These are phyloP conservation scores for Hyaloscypha variabilis DNA, from an alignment of 495 filamentous ascomycete genomes.

Conservation along the genomic window DNA sequence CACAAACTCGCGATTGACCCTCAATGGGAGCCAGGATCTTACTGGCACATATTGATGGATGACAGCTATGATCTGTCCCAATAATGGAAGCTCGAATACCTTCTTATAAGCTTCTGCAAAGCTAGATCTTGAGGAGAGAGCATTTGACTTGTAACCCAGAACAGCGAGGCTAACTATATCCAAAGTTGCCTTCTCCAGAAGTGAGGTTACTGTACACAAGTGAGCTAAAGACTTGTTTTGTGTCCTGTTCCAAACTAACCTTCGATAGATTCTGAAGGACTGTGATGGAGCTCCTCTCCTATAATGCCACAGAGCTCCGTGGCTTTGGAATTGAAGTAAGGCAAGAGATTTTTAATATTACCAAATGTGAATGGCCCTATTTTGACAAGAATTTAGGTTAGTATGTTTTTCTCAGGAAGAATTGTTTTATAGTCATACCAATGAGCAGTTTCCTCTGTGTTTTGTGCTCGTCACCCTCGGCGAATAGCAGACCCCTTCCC, in stretches of 20 bases:
- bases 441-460: slow-evolving; percentile 31
- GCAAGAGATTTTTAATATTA: background rate
- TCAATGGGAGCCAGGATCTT: slow-evolving; percentile 31
- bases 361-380: slow-evolving; percentile 2
- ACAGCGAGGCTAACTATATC: slow-evolving; percentile 72
- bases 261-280: background rate
- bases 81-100: background rate
- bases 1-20: slow-evolving; percentile 32
- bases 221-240: background rate
- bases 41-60: slow-evolving; percentile 36
- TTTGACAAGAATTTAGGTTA: too few relatives aligned
- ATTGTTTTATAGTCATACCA: background rate
- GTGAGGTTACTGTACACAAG: background rate
- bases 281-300: too few relatives aligned
- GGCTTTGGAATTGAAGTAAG: background rate
- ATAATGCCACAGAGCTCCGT: background rate
- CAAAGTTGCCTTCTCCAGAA: slow-evolving; percentile 45
- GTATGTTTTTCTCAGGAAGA: too few relatives aligned
- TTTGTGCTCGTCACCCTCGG: slow-evolving; percentile 37
- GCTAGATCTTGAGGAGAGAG: slow-evolving; percentile 44
- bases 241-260: background rate
- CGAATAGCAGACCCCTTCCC: slow-evolving; percentile 37
- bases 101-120: slow-evolving; percentile 27
- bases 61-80: slow-evolving; percentile 35
- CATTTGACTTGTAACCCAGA: slow-evolving; percentile 67